Evolutionary conservation across 768 basidiomycete genomes (phyloP), one percentile per base, ranked within the genome.

Genomic region (Mycena floridula): DNA sequence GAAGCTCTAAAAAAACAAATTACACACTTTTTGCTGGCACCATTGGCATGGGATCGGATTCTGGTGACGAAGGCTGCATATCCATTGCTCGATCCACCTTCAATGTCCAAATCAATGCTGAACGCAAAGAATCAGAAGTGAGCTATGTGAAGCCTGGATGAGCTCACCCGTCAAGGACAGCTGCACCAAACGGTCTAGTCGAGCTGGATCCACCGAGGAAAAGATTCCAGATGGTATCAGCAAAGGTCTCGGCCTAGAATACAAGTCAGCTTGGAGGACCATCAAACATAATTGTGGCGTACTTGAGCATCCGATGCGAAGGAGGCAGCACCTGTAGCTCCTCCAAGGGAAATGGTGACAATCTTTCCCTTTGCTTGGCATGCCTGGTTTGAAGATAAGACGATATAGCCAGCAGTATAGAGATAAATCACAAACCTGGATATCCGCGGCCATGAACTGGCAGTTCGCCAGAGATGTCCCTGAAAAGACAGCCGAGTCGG

Each of bases 61-160:
- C 60, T 58, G 42, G 52, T 73, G 25, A 78, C 68, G 37, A 79
- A 79, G 1, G 74, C 68, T 6, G 63, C 63, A 43, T 68, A 76
- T n/a, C 69, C 66, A 0, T 65, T 59, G 37, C 64, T 62, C 28
- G 60, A 61, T 11, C 81, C 81, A 18, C 76, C 72, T 60, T 84
- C 82, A 44, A 85, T 79, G 54, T 83, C 82, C 23, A 85, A 56
- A 56, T 84, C 82, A 42, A 82, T 53, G 27, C 71, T 73, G 27
- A 12, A 25, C 37, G 8, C 53, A 38, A 12, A 40, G 7, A 12
- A 23, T n/a, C 20, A 24, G 27, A 6, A 20, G 16, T 42, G 16
- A 42, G 7, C 16, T 38, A 5, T 30, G 7, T n/a, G 42, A 36
- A 25, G 7, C 18, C 7, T 9, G 5, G 23, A 36, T 25, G 16